Conservation (phyloP, 208 protist genomes). For the Acanthamoeba royreba region DNA sequence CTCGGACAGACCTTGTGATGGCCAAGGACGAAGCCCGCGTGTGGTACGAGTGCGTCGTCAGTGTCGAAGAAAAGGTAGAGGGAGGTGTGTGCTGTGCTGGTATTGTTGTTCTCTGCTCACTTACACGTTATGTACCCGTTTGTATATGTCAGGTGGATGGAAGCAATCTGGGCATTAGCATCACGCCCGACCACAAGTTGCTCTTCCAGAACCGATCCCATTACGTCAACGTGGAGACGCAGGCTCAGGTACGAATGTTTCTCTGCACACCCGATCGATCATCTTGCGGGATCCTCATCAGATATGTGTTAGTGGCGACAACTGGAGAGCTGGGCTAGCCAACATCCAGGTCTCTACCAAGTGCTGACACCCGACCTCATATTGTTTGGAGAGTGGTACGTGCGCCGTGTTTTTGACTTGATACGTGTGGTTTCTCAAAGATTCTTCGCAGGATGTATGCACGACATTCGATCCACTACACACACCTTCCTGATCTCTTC, state of each 20-base stretch:
- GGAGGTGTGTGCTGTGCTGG: too few relatives aligned
- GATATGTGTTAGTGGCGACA: constrained; percentile 37
- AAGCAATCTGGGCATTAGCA: constrained; percentile 30
- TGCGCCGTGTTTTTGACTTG: too few relatives aligned
- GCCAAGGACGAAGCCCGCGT: background rate
- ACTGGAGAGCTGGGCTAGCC: background rate
- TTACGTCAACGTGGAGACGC: constrained; percentile 27
- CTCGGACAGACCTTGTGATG: background rate
- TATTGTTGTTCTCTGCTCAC: background rate
- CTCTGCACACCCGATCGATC: too few relatives aligned
- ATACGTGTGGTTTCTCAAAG: too few relatives aligned
- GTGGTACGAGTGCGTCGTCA: background rate
- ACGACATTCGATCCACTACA: background rate
- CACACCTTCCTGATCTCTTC: background rate
- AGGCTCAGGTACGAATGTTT: background rate
- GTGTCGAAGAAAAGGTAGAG: constrained; percentile 25
- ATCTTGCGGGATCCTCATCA: too few relatives aligned
- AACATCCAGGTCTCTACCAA: background rate
- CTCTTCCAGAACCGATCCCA: constrained; percentile 39
- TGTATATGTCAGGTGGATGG: constrained; percentile 39
- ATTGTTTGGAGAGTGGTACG: constrained; percentile 38
- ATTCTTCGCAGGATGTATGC: constrained; percentile 35
- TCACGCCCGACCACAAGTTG: background rate
- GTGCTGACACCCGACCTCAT: background rate
- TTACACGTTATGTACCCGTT: too few relatives aligned